phyloP scores from a whole-genome alignment of 2,329 filamentous ascomycete genomes.

The Verticillium nonalfalfae region DNA sequence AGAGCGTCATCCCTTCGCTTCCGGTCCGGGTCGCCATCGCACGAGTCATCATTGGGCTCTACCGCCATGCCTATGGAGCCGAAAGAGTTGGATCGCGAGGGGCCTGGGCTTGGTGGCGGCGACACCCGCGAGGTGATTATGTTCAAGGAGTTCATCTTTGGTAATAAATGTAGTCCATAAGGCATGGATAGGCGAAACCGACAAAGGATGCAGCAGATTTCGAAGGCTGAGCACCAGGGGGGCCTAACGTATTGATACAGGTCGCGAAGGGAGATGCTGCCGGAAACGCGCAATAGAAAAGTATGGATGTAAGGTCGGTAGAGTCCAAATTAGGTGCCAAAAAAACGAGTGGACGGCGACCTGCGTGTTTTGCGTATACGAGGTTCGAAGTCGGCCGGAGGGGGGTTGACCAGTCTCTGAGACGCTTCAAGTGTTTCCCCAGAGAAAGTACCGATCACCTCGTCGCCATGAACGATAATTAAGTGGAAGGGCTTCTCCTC shows the following conservation, averaged over 20 bases:
- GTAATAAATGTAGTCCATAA: slow-evolving; percentile 49
- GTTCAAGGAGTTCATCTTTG: slow-evolving; percentile 94
- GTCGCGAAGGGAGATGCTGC: not conserved
- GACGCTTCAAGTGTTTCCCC: not conserved
- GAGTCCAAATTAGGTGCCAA: not conserved
- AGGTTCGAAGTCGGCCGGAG: not conserved
- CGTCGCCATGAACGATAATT: not conserved
- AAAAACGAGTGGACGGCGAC: not conserved
- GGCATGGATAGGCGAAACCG: slow-evolving; percentile 10
- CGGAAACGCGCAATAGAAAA: not conserved
- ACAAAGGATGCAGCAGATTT: not conserved
- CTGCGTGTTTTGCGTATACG: not conserved
- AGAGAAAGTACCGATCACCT: not conserved
- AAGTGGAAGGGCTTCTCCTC: not conserved
- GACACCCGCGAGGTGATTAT: slow-evolving; percentile 82
- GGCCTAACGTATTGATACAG: not conserved
- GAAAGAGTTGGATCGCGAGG: slow-evolving; percentile 56
- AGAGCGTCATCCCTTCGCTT: slow-evolving; percentile 15
- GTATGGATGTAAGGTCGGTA: not conserved
- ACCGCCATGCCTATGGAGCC: slow-evolving; percentile 43
- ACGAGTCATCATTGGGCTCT: slow-evolving; percentile 33
- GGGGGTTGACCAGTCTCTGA: not conserved
- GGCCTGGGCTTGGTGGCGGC: slow-evolving; percentile 47
- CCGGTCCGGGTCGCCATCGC: slow-evolving; percentile 17
- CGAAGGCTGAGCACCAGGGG: not conserved